phyloP scores from a whole-genome alignment of 306 rosid species.

The Prunus mira region DNA sequence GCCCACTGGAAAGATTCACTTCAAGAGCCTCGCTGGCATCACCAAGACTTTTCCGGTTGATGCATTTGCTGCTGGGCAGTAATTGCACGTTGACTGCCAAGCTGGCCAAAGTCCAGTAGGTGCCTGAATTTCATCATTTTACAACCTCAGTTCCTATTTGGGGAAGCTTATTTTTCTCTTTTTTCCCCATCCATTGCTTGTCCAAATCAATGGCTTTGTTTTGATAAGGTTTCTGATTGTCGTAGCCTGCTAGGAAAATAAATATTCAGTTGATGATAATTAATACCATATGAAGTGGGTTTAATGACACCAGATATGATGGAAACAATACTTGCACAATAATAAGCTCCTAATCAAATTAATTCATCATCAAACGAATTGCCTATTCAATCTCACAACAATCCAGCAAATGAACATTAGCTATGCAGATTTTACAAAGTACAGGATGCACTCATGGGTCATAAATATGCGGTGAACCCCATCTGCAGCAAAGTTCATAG shows the following conservation, averaged over 20 bases:
- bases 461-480: background rate
- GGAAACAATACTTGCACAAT: background rate
- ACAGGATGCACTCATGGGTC: no score
- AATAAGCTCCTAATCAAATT: background rate
- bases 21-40: constrained; percentile 93
- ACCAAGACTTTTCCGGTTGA: constrained; percentile 85
- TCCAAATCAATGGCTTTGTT: background rate
- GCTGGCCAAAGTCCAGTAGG: constrained; percentile 3
- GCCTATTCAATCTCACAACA: background rate
- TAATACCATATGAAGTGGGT: background rate
- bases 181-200: background rate
- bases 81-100: constrained; percentile 4
- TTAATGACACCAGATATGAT: background rate
- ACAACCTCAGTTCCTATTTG: background rate
- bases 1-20: constrained; percentile 65
- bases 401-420: no score
- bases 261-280: background rate
- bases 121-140: constrained; percentile 9
- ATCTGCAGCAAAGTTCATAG: background rate
- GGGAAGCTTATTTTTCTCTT: background rate
- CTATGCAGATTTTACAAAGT: no score
- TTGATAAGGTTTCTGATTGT: background rate
- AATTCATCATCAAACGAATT: background rate
- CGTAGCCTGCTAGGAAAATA: background rate
- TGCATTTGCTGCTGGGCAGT: constrained; percentile 90